Evolutionary conservation across 2,329 filamentous ascomycete genomes (phyloP), one percentile per base, ranked within the genome.

Genomic region (Colletotrichum eremochloae): DNA sequence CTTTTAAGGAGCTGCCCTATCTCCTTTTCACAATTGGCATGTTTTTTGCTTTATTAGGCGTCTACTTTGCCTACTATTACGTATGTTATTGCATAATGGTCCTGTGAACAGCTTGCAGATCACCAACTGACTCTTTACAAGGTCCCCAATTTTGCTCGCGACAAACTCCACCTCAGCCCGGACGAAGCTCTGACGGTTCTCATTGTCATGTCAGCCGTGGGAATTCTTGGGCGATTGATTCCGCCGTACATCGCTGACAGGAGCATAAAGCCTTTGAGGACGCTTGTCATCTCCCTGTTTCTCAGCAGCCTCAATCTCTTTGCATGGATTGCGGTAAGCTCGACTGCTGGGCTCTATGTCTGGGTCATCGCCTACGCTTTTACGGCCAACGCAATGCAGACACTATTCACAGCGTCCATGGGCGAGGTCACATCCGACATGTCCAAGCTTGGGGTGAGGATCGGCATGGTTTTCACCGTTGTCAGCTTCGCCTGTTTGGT

Each of bases 391-490:
- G 78, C 79, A 1, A 82, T 83, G n/a, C 83, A 84, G 57, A 83
- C 81, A 48, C 77, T 84, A 1, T 82, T 83, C 69, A 79, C 83
- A 0, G 82, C 83, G 0, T 79, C 79, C 0, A 77, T 84, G 7
- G 80, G 82, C 0, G 82, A 81, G 55, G 82, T 84, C 12, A 84
- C 83, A 0, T 78, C 78, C 18, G 75, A 78, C 7, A 78, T 84
- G 8, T 80, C 83, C 36, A 83, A 77, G 2, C 78, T 83, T 1
- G 83, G 83, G 0, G 83, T 82, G 1, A 76, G 83, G 33, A 76
- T 84, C 18, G 83, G 83, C 11, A 84, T 84, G 82, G 81, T 79
- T 1, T 84, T 84, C 14, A 80, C 76, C 55, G 78, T 84, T 7
- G 76, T 78, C 8, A 83, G 82, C 0, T 77, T 84, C 56, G 81